A percentile compares a stretch with the other conserved stretches of the same genome.
These are phyloP conservation scores for Alopecurus myosuroides DNA, from an alignment of 176 grass and related monocot species.

Conservation along the genomic window DNA sequence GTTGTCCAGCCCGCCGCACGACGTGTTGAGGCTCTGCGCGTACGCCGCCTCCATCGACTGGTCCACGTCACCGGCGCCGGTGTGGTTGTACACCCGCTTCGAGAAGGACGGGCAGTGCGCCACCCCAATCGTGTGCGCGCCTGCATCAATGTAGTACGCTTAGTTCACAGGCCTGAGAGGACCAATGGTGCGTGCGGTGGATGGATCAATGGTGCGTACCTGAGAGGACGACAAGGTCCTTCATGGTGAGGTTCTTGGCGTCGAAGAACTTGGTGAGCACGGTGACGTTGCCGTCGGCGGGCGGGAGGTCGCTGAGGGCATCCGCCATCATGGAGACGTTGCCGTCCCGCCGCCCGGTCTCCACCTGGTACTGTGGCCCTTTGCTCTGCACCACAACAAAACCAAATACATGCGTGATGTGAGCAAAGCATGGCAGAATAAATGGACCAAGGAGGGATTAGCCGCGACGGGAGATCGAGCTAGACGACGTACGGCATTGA, in stretches of 20 bases:
- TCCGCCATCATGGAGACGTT: slow-evolving; percentile 39
- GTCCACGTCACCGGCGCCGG: slow-evolving; percentile 40
- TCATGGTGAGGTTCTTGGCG: slow-evolving; percentile 48
- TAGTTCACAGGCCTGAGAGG: background rate
- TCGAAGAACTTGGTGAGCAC: slow-evolving; percentile 38
- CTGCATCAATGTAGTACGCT: slow-evolving; percentile 1
- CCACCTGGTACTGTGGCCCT: slow-evolving; percentile 37
- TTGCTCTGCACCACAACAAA: slow-evolving; percentile 16
- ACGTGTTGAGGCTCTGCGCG: slow-evolving; percentile 8
- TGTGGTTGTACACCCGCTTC: slow-evolving; percentile 49
- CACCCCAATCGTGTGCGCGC: slow-evolving; percentile 53
- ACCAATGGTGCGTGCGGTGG: no score
- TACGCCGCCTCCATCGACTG: slow-evolving; percentile 31
- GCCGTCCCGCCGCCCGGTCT: slow-evolving; percentile 53
- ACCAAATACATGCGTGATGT: background rate
- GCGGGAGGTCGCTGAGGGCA: slow-evolving; percentile 27
- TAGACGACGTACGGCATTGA: slow-evolving; percentile 31
- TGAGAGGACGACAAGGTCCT: slow-evolving; percentile 70
- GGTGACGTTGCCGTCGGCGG: slow-evolving; percentile 44
- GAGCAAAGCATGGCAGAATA: background rate
- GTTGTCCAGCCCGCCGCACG: slow-evolving; percentile 12
- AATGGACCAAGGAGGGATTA: background rate
- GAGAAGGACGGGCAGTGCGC: slow-evolving; percentile 57
- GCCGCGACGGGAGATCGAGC: background rate
- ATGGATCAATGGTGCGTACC: slow-evolving; percentile 1